A percentile compares a stretch with the other conserved stretches of the same genome.
These are phyloP conservation scores for Castanopsis chinensis DNA, from an alignment of 306 rosid genomes.

Conservation along the genomic window DNA sequence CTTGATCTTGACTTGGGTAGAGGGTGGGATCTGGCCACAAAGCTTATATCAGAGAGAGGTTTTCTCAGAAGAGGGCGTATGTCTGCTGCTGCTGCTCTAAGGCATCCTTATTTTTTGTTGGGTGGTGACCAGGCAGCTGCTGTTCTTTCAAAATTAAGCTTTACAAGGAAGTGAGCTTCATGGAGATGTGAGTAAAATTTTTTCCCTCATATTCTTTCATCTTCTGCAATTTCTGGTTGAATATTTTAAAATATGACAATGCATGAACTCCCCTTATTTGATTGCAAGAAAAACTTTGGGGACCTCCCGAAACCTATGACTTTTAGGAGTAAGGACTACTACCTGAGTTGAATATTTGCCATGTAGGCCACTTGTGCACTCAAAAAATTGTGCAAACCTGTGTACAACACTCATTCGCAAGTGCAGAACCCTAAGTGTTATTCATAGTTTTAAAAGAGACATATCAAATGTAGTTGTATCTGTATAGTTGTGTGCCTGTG, in stretches of 20 bases:
- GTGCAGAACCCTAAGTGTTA: no score
- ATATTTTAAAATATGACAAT: not conserved
- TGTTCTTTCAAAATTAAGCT: conserved; percentile 49
- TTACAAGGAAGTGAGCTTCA: conserved; percentile 27
- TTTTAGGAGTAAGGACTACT: not conserved
- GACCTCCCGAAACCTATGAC: not conserved
- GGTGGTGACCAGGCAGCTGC: conserved; percentile 61
- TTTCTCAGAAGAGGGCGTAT: conserved; percentile 44
- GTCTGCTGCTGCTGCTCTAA: conserved; percentile 52
- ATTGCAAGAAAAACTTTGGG: not conserved
- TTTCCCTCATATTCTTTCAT: not conserved
- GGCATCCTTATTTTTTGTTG: conserved; percentile 58
- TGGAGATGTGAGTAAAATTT: not conserved
- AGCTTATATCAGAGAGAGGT: conserved; percentile 48
- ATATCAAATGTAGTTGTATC: not conserved
- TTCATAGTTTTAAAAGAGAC: not conserved
- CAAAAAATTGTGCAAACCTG: not conserved
- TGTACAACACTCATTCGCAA: no score
- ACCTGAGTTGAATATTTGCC: not conserved
- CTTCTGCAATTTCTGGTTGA: not conserved
- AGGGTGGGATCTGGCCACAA: conserved; percentile 58
- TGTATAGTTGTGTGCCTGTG: not conserved
- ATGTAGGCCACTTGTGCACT: not conserved
- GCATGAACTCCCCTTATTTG: not conserved
- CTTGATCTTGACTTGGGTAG: conserved; percentile 55